Evolutionary conservation across 495 filamentous ascomycete species (phyloP).

Genomic region (Xylaria flabelliformis): DNA sequence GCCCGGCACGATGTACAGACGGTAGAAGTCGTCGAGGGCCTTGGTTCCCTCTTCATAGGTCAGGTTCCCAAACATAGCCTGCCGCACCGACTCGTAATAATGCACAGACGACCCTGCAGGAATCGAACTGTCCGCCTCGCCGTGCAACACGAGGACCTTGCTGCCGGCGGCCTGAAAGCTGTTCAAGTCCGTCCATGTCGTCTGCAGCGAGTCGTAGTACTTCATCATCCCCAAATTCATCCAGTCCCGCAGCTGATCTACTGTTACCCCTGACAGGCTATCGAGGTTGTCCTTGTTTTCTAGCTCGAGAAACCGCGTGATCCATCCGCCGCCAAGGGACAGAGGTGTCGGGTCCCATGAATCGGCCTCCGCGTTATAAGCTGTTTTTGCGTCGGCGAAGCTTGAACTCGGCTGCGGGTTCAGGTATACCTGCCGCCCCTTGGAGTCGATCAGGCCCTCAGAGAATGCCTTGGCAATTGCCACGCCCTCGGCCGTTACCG

Average conservation of each 20-base stretch:
- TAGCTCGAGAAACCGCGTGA: slow-evolving; percentile 43
- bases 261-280: slow-evolving; percentile 52
- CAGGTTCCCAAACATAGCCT: slow-evolving; percentile 54
- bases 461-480: slow-evolving; percentile 50
- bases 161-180: slow-evolving; percentile 53
- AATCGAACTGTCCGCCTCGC: slow-evolving; percentile 57
- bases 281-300: slow-evolving; percentile 45
- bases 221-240: slow-evolving; percentile 49
- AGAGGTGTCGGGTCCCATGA: slow-evolving; percentile 47
- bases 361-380: slow-evolving; percentile 49
- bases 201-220: slow-evolving; percentile 53
- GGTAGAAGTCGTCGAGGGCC: slow-evolving; percentile 57
- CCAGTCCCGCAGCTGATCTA: slow-evolving; percentile 56
- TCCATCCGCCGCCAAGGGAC: slow-evolving; percentile 48
- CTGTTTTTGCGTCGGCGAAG: slow-evolving; percentile 52
- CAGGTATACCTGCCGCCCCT: slow-evolving; percentile 54
- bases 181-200: slow-evolving; percentile 55
- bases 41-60: slow-evolving; percentile 41
- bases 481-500: slow-evolving; percentile 46
- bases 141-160: slow-evolving; percentile 60
- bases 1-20: slow-evolving; percentile 60
- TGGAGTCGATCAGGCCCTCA: slow-evolving; percentile 52
- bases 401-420: slow-evolving; percentile 50
- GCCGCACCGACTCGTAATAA: slow-evolving; percentile 58
- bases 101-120: slow-evolving; percentile 55